Base-by-base conservation (phyloP, 352 stramenopile genomes). In the Globisporangium radiosum region DNA sequence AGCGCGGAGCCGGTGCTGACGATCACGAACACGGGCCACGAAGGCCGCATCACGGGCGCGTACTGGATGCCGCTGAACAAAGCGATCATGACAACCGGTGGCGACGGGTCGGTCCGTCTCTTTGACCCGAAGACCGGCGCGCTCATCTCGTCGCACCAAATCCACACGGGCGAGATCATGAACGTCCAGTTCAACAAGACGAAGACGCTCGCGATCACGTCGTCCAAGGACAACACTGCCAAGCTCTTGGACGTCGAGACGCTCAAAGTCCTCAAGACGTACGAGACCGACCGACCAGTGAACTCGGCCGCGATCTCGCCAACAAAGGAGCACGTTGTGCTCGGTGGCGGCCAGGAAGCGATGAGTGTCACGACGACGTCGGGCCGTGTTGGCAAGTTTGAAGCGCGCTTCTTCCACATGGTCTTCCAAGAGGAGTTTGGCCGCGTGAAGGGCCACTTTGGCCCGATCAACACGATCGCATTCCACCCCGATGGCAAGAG, bases 391-490 rank as follows among this genome's bases (percentile, higher is more conserved):
- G 87, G 88, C 57, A 95, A 96, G 64, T 97, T 96, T 60, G 97
- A 99, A 72, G 98, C 96, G 2, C 85, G 96, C 52, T 99, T 99
- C 78, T 99, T 98, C 81, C 92, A 99, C 77, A 92, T 98, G 73
- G 94, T 99, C 10, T 98, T 98, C 71, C 94, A 98, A 72, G 94
- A 99, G 64, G 96, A 99, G 74, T 99, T 99, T 73, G 97, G 92
- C 6, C 88, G 88, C 58, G 96, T 99, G 43, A 99, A 99, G 81
- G 97, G 97, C 58, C 97, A 99, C 73, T 99, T 99, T 75, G 97
- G 97, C 53, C 97, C 97, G 37, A 99, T 99, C 70, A 99, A 99
- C 85, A 97, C 97, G 50, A 93, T 99, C 52, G 92, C 91, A 55
- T 98, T 99, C 72, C 97, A 98, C 73, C 97, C 97, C 6, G 96